Percentiles rank a stretch among this genome's conserved stretches.
Conservation (phyloP, 1,139 yeast genomes). For the Candida sp. region DNA sequence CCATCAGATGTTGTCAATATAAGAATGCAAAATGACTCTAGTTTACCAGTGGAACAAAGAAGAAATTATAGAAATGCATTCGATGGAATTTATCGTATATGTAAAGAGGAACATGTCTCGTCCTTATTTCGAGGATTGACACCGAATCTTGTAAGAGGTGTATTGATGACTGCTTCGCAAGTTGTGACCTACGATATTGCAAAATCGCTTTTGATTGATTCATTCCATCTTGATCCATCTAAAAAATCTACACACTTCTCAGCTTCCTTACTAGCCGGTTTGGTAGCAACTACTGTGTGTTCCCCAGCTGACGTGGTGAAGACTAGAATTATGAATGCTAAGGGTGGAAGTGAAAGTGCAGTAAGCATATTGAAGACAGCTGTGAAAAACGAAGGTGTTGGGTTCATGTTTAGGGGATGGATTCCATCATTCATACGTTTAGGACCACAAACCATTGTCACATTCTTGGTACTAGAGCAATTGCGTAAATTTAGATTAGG, state of each 20-base stretch:
- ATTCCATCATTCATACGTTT: constrained; percentile 80
- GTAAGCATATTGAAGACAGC: constrained; percentile 51
- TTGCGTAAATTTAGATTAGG: constrained; percentile 59
- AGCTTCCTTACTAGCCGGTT: constrained; percentile 75
- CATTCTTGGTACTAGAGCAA: constrained; percentile 79
- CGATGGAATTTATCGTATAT: constrained; percentile 65
- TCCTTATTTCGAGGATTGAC: constrained; percentile 71
- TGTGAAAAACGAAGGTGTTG: constrained; percentile 64
- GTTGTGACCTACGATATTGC: constrained; percentile 85
- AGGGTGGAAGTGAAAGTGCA: constrained; percentile 48
- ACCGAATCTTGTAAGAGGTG: constrained; percentile 79
- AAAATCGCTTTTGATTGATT: constrained; percentile 55
- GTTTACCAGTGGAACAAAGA: constrained; percentile 61
- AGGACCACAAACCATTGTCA: constrained; percentile 88
- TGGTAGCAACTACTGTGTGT: constrained; percentile 87
- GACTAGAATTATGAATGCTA: constrained; percentile 79
- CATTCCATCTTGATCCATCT: constrained; percentile 51
- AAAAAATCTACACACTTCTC: constrained; percentile 72
- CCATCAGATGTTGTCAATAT: constrained; percentile 88
- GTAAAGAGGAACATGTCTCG: constrained; percentile 56
- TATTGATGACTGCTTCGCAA: constrained; percentile 88
- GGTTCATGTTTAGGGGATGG: constrained; percentile 90
- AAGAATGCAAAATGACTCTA: constrained; percentile 86
- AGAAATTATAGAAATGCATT: constrained; percentile 77
- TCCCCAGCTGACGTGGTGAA: constrained; percentile 92